Percentiles rank a stretch among this genome's conserved stretches.
These are phyloP conservation scores for Apiotrichum sp. DNA, from an alignment of 1,284 basidiomycete species.

Conservation along the genomic window DNA sequence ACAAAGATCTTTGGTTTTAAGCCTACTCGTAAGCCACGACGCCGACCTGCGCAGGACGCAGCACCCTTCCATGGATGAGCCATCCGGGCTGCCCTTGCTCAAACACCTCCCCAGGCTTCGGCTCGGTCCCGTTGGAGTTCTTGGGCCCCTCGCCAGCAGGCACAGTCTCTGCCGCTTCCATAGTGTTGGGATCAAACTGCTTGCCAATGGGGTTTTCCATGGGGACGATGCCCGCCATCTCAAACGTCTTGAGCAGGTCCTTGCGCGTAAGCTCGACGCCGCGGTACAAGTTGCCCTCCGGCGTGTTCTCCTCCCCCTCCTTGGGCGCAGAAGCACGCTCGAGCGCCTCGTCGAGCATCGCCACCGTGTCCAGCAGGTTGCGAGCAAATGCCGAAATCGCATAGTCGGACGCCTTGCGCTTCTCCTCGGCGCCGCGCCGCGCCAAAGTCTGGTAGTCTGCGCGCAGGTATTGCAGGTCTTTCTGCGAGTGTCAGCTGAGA, in stretches of 20 bases:
- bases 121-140: constrained; percentile 49
- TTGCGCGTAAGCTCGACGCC: constrained; percentile 92
- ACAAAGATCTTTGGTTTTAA: neutral
- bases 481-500: constrained; percentile 48
- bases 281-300: constrained; percentile 64
- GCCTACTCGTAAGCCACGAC: constrained; percentile 55
- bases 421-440: constrained; percentile 81
- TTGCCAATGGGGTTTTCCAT: constrained; percentile 65
- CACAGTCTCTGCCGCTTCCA: constrained; percentile 89
- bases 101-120: constrained; percentile 76
- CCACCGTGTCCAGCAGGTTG: constrained; percentile 59
- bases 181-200: constrained; percentile 79
- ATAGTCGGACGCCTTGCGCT: constrained; percentile 84
- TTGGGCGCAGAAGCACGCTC: constrained; percentile 79
- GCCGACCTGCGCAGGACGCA: constrained; percentile 94
- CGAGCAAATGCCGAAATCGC: constrained; percentile 84
- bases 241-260: constrained; percentile 79
- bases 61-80: constrained; percentile 82
- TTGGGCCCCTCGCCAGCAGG: constrained; percentile 60
- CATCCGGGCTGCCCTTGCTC: constrained; percentile 89
- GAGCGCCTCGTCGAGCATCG: constrained; percentile 76
- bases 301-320: constrained; percentile 48
- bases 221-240: constrained; percentile 85
- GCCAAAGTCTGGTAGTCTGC: constrained; percentile 95
- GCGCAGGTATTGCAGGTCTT: constrained; percentile 76